Evolutionary conservation across 176 grass and related monocot species (phyloP), one percentile per base, ranked within the genome.

Genomic region (Pontederia crassipes): DNA sequence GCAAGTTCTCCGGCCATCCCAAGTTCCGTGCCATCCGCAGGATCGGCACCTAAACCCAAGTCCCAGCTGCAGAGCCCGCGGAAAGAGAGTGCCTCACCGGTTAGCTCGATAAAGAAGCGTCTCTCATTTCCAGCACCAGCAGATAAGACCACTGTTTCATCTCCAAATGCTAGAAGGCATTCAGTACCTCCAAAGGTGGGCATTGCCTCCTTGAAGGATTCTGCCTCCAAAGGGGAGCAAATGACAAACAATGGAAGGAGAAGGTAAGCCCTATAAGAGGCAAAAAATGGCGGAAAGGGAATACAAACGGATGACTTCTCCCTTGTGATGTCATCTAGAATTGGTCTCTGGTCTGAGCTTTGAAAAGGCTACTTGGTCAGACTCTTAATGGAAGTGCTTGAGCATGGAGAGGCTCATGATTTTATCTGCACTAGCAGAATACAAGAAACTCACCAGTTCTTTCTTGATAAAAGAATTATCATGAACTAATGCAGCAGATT

Each of bases 21-120:
- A 29, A 92, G 79, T 62, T 92, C 92, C 62, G 80, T 93, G 74
- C 79, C 91, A 51, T 93, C 84, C 8, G 88, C 92, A 11, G 75
- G 79, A 46, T 93, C 88, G 45, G 82, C 74, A 48, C 80, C 74
- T 51, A 77, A 82, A 47, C 81, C 79, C 1, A 93, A 79, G 28
- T 89, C 76, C 18, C 73, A 82, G 26, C 76, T 80, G 47, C 65
- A 32, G 13, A 74, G 80, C 16, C 74, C 83, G 35, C 61, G 68
- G 54, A 62, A 72, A 12, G 74, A 89, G 12, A 89, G 57, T n/a
- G 59, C 69, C 68, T 77, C 73, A 68, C 52, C 56, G n/a, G 15
- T 72, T 54, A 26, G 27, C 73, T 72, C 59, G 0, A 79, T 78
- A 14, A 89, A 88, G 74, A 99, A 84, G 77, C 76, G 77, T 17